Conservation (phyloP, 2,329 filamentous ascomycete genomes). For the Colletotrichum sp. region DNA sequence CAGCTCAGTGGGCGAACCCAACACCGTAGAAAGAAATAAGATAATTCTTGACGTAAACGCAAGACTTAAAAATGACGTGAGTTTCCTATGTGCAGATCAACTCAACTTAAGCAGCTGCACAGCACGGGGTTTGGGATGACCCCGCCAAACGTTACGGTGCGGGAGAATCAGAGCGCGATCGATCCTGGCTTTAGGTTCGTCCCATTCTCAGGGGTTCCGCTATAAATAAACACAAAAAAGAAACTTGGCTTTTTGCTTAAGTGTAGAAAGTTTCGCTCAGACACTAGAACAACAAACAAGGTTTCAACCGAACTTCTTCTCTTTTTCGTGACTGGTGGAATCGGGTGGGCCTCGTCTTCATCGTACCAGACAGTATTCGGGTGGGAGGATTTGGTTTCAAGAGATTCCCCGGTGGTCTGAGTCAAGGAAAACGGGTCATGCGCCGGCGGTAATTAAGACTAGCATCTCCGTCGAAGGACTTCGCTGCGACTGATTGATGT, state of each 20-base stretch:
- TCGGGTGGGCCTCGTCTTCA: background rate
- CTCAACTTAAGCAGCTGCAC: background rate
- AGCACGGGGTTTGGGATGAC: background rate
- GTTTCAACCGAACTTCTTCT: background rate
- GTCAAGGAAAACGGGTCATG: background rate
- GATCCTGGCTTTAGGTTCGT: background rate
- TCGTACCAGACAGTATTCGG: background rate
- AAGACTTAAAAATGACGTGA: background rate
- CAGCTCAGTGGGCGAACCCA: background rate
- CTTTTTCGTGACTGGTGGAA: background rate
- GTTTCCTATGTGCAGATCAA: background rate
- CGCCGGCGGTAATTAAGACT: background rate
- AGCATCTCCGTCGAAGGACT: background rate
- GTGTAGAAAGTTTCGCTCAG: background rate
- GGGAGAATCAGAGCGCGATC: background rate
- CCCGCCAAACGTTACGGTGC: background rate
- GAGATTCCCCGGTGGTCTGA: background rate
- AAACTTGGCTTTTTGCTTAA: background rate
- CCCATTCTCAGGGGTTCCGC: background rate
- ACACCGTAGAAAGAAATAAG: background rate
- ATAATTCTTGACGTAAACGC: background rate
- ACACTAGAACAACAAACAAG: background rate
- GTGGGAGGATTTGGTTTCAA: background rate
- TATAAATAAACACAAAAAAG: background rate
- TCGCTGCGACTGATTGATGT: rapidly evolving